These are phyloP conservation scores for Kazachstania sp. DNA, from an alignment of 1,139 yeast species.

Conservation along the genomic window DNA sequence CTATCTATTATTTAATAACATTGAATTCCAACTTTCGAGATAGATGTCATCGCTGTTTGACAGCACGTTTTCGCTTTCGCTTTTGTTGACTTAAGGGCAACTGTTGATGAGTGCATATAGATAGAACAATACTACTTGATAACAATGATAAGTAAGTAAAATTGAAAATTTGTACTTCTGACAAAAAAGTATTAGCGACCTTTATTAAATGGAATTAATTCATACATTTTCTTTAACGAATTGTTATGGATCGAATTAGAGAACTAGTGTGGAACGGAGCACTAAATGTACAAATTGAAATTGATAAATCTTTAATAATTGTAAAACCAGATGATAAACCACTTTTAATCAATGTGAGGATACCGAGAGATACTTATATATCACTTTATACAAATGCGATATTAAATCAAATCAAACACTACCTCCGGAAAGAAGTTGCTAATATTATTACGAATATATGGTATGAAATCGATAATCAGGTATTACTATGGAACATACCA, in stretches of 20 bases:
- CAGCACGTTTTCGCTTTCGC: no score
- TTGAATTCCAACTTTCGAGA: no score
- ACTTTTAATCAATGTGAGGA: constrained; percentile 13
- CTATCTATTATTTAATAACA: no score
- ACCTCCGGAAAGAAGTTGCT: constrained; percentile 30
- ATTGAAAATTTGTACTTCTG: no score
- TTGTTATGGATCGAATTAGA: constrained; percentile 32
- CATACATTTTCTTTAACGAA: no score
- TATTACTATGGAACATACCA: constrained; percentile 74
- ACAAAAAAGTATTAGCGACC: no score
- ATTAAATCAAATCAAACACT: constrained; percentile 38
- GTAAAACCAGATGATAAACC: constrained; percentile 3
- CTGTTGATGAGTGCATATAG: no score
- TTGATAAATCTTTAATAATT: constrained; percentile 18
- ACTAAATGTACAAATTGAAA: constrained; percentile 35
- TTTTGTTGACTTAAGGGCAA: no score
- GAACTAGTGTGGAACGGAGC: constrained; percentile 48
- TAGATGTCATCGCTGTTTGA: no score
- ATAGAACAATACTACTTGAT: no score
- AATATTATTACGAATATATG: constrained; percentile 42
- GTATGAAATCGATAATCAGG: constrained; percentile 58
- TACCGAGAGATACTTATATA: constrained; percentile 49
- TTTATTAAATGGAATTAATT: no score
- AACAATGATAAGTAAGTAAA: no score
- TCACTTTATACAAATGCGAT: constrained; percentile 41